These are phyloP conservation scores for Fagopyrum esculentum DNA, from an alignment of 148 eudicot genomes.

Conservation along the genomic window DNA sequence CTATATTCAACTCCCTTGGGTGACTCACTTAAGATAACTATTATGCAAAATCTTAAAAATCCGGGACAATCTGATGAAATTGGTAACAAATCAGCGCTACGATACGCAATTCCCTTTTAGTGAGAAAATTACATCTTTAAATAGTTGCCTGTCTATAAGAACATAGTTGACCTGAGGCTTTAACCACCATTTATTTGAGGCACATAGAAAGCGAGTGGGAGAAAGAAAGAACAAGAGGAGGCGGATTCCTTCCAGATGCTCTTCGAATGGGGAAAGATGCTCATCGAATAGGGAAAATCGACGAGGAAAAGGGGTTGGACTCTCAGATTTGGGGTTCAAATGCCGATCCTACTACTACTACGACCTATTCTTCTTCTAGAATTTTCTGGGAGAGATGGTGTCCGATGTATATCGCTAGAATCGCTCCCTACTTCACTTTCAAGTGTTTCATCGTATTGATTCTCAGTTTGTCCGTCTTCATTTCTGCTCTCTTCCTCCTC, in stretches of 20 bases:
- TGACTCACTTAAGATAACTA: no score
- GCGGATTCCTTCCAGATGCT: slow-evolving; percentile 7
- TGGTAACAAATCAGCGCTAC: no score
- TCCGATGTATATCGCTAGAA: no score
- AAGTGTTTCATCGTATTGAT: slow-evolving; percentile 8
- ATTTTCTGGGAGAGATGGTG: slow-evolving; percentile 3
- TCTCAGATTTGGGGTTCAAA: neutral
- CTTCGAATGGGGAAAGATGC: slow-evolving; percentile 1
- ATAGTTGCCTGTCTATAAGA: no score
- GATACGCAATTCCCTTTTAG: no score
- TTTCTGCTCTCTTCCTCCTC: neutral
- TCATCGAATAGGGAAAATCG: neutral
- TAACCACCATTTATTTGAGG: no score
- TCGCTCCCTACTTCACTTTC: neutral
- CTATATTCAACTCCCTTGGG: no score
- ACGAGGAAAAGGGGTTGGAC: neutral
- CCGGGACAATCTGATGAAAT: no score
- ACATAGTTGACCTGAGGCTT: no score
- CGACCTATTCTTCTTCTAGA: slow-evolving; percentile 5
- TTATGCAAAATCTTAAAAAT: no score
- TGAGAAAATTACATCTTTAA: no score
- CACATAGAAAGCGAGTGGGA: neutral
- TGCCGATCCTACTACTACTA: slow-evolving; percentile 1
- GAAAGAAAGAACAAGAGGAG: neutral
- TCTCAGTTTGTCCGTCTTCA: slow-evolving; percentile 4